phyloP scores from a whole-genome alignment of 1,284 basidiomycete genomes.

The Malassezia pachydermatis region DNA sequence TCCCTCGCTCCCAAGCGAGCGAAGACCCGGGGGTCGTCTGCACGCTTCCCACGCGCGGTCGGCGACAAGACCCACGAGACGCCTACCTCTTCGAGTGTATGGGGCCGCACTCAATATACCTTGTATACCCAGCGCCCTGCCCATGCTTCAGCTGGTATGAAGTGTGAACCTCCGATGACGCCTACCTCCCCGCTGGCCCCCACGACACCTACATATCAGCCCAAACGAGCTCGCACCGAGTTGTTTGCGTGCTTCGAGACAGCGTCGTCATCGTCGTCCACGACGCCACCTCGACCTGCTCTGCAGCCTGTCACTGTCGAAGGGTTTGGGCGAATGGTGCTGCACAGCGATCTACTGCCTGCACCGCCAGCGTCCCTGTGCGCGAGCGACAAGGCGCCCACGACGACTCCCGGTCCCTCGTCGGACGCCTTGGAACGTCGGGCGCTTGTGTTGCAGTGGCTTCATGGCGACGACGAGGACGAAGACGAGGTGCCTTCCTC shows the following conservation, averaged over 20 bases:
- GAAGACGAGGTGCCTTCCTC: neutral
- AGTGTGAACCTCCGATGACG: neutral
- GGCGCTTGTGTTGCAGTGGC: neutral
- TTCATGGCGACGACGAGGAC: neutral
- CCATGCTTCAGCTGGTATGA: slow-evolving; percentile 9
- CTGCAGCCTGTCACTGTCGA: slow-evolving; percentile 7
- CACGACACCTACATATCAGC: neutral
- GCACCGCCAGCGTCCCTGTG: neutral
- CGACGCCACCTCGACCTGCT: neutral
- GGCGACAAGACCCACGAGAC: no score
- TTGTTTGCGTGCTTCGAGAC: neutral
- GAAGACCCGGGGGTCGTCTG: no score
- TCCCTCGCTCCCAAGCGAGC: no score
- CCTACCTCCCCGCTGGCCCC: neutral
- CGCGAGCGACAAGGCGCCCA: neutral
- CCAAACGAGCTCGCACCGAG: neutral
- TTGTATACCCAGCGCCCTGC: neutral
- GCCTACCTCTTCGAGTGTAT: no score
- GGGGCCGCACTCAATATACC: slow-evolving; percentile 15
- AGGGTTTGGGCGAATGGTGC: slow-evolving; percentile 10
- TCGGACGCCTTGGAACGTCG: neutral
- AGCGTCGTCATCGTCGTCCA: neutral
- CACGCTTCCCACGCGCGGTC: no score
- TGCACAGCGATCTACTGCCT: slow-evolving; percentile 1
- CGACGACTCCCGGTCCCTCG: neutral